Conservation (phyloP, 176 grass and related monocot genomes). For the Avena sativa region DNA sequence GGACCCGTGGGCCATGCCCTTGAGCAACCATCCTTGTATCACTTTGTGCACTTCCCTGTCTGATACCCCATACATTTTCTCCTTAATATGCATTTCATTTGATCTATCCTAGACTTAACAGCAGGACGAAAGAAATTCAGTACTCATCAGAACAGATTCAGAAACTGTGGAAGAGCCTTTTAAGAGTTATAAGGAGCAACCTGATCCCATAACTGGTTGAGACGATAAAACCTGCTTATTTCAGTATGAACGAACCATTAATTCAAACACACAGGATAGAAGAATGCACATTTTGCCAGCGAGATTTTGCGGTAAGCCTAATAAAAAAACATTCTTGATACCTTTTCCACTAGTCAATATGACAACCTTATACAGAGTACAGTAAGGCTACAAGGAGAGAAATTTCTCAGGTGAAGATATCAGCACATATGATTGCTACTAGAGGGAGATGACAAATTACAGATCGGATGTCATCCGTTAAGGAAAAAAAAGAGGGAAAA, state of each 20-base stretch:
- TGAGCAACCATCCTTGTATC: too few species aligned
- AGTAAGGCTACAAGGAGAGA: constrained; percentile 38
- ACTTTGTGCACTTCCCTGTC: too few species aligned
- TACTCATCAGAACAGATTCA: constrained; percentile 1
- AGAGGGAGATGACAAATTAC: constrained; percentile 43
- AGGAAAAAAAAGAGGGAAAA: constrained; percentile 32
- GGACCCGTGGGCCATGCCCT: too few species aligned
- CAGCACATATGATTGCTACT: constrained; percentile 35
- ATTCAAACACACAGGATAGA: not conserved
- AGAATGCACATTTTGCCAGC: constrained; percentile 12
- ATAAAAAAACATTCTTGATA: constrained; percentile 27
- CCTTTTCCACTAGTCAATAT: constrained; percentile 46
- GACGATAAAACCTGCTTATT: not conserved
- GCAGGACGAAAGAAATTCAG: not conserved
- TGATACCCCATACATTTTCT: too few species aligned
- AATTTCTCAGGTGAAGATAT: constrained; percentile 36
- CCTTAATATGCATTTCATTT: too few species aligned
- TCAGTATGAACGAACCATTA: not conserved
- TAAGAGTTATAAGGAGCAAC: not conserved
- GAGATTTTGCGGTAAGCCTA: not conserved
- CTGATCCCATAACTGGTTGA: not conserved
- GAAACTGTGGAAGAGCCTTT: not conserved
- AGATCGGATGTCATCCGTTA: constrained; percentile 34
- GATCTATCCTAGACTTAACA: not conserved
- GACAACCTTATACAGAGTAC: constrained; percentile 41